These are phyloP conservation scores for Crithidia brevicula DNA, from an alignment of 208 protist species.

Conservation along the genomic window DNA sequence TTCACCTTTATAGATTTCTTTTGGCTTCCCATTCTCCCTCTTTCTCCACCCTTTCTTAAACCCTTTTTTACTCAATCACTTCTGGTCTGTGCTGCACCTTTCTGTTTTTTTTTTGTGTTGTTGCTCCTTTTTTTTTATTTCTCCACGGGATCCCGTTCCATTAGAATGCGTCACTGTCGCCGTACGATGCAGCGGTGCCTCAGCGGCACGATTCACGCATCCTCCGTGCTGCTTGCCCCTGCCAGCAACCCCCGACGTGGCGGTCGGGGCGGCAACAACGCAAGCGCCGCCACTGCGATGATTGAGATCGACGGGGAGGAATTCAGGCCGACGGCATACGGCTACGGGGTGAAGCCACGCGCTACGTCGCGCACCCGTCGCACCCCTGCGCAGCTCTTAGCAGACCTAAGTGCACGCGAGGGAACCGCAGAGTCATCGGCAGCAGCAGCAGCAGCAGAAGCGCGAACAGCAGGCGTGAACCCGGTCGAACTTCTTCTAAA, in stretches of 20 bases:
- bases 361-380: not conserved
- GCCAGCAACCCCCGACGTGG: not conserved
- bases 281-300: not conserved
- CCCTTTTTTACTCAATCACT: too few species aligned
- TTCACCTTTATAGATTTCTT: too few species aligned
- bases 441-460: not conserved
- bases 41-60: too few species aligned
- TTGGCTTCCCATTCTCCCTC: too few species aligned
- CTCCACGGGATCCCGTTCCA: not conserved
- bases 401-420: not conserved
- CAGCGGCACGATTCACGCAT: constrained; percentile 5
- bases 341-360: too few species aligned
- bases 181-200: constrained; percentile 21
- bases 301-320: constrained; percentile 2
- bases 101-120: not conserved
- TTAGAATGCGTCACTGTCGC: constrained; percentile 13
- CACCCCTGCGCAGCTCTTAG: constrained; percentile 18
- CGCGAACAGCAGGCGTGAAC: not conserved
- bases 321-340: constrained; percentile 2
- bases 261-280: not conserved
- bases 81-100: not conserved
- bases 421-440: not conserved
- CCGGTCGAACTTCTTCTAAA: constrained; percentile 20
- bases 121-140: not conserved
- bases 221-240: constrained; percentile 15